Conservation (phyloP, 2,329 filamentous ascomycete genomes). For the Salinomyces thailandicus region DNA sequence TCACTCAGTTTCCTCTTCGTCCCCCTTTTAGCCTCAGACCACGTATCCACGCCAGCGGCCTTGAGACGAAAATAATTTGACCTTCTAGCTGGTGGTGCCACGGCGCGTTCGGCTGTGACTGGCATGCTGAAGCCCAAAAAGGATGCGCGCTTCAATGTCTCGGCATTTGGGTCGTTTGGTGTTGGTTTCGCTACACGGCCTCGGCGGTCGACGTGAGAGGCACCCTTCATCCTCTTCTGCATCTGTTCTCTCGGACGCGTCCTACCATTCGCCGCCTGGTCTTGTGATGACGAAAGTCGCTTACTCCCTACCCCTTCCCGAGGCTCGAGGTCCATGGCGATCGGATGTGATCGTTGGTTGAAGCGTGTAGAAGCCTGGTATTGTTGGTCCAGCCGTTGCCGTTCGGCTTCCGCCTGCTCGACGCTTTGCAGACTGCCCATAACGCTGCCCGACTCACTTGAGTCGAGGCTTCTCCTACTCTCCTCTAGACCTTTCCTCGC, state of each 20-base stretch:
- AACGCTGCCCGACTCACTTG: not conserved
- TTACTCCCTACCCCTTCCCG: conserved; percentile 19
- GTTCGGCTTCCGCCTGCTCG: no score
- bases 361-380: no score
- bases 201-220: conserved; percentile 16
- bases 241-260: not conserved
- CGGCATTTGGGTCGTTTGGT: conserved; percentile 6
- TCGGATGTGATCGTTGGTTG: no score
- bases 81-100: conserved; percentile 21
- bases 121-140: conserved; percentile 20
- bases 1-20: conserved; percentile 13
- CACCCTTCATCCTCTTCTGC: conserved; percentile 23
- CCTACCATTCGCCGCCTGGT: conserved; percentile 3
- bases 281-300: conserved; percentile 17
- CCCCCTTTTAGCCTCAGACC: conserved; percentile 12
- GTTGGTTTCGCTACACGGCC: conserved; percentile 14
- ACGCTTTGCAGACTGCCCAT: not conserved
- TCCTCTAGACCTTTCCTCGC: conserved; percentile 15
- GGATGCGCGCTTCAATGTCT: conserved; percentile 19
- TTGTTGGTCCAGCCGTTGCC: not conserved
- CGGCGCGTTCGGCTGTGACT: conserved; percentile 3
- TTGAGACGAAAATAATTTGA: conserved; percentile 43
- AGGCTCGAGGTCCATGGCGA: no score
- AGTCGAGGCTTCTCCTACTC: conserved; percentile 5
- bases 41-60: conserved; percentile 33